These are phyloP conservation scores for Tetracladium setigerum DNA, from an alignment of 495 filamentous ascomycete genomes.

Conservation along the genomic window DNA sequence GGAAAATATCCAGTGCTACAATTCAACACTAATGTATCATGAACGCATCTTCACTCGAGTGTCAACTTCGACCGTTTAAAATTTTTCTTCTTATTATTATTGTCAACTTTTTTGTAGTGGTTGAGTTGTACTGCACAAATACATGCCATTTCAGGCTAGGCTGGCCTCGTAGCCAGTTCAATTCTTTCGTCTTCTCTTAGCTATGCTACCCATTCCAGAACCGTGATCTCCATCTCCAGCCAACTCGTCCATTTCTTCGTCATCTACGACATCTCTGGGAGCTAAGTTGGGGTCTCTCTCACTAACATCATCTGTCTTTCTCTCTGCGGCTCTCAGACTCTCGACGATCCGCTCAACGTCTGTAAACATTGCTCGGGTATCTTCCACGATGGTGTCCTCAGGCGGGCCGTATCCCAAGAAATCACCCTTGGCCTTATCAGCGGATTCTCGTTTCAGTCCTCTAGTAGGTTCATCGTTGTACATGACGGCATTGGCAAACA, in stretches of 20 bases:
- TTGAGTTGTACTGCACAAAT: too few relatives aligned
- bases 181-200: background rate
- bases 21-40: too few relatives aligned
- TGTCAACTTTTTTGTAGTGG: too few relatives aligned
- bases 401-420: conserved; percentile 26
- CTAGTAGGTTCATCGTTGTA: conserved; percentile 75
- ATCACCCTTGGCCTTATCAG: conserved; percentile 24
- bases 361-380: conserved; percentile 74
- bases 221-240: conserved; percentile 18
- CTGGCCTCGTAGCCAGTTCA: background rate
- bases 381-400: conserved; percentile 59
- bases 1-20: too few relatives aligned
- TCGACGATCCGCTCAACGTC: conserved; percentile 59
- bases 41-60: too few relatives aligned
- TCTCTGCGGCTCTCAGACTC: conserved; percentile 53
- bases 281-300: conserved; percentile 12
- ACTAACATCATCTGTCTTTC: conserved; percentile 16
- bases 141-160: too few relatives aligned
- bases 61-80: too few relatives aligned
- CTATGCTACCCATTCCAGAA: background rate
- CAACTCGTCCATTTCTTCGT: conserved; percentile 23
- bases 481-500: conserved; percentile 98
- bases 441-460: conserved; percentile 48
- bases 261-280: conserved; percentile 18
- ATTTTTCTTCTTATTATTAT: too few relatives aligned